A percentile compares a stretch with the other conserved stretches of the same genome.
Conservation (phyloP, 176 grass and related monocot species). For the Zoysia pacifica region DNA sequence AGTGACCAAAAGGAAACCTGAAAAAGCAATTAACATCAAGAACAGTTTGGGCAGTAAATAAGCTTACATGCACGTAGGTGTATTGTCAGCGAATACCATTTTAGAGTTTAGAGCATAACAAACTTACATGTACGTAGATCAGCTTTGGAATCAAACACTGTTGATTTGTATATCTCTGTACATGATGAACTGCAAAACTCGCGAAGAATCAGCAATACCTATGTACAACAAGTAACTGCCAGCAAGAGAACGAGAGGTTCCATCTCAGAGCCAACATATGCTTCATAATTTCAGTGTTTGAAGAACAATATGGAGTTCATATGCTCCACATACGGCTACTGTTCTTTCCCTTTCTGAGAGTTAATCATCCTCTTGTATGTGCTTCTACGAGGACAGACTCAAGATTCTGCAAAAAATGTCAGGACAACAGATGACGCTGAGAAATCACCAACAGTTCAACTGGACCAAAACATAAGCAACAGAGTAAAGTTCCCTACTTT, state of each 20-base stretch:
- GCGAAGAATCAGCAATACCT: neutral
- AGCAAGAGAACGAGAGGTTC: neutral
- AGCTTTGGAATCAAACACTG: neutral
- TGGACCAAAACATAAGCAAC: neutral
- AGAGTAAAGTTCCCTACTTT: slow-evolving; percentile 42
- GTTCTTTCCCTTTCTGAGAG: slow-evolving; percentile 6
- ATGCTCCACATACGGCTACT: neutral
- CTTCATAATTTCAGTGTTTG: too few species aligned
- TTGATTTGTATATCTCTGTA: neutral
- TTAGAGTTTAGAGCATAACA: slow-evolving; percentile 3
- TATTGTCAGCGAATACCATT: neutral
- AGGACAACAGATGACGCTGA: neutral
- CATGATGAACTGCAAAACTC: neutral
- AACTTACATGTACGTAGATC: slow-evolving; percentile 4
- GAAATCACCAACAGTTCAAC: slow-evolving; percentile 8
- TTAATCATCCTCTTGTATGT: slow-evolving; percentile 21
- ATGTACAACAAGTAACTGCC: neutral
- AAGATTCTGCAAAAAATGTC: slow-evolving; percentile 49
- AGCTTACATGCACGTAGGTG: neutral
- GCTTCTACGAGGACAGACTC: slow-evolving; percentile 52
- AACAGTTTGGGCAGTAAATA: neutral
- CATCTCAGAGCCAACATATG: too few species aligned
- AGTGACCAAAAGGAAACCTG: neutral
- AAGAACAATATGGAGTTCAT: neutral
- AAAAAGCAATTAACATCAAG: slow-evolving; percentile 11